Base-by-base conservation (phyloP, 768 basidiomycete genomes). In the Mycena indigotica region DNA sequence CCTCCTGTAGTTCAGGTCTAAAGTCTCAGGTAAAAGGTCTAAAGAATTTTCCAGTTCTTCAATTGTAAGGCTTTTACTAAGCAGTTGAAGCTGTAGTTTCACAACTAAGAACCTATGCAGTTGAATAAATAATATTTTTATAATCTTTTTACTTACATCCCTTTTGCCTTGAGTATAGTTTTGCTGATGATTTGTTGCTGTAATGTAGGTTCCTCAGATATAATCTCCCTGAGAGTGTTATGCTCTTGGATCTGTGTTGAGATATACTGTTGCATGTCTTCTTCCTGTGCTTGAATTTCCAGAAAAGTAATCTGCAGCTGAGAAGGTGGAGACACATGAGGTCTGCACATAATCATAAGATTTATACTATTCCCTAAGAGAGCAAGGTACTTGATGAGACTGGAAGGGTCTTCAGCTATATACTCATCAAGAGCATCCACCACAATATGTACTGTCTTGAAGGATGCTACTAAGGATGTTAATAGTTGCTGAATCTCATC, bases 321-420 rank as follows among this genome's bases (percentile, higher is more conserved):
- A 10, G 10, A 10, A n/a, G 35, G 35, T 38, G 35, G n/a, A 38
- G 12, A 10, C n/a, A 38, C 12, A 38, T 38, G 35, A 10, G 35
- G 10, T 38, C 35, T 38, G 35, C 35, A 10, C 12, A n/a, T 38
- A 10, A 38, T n/a, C 35, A 38, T 38, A n/a, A 38, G 35, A 10
- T 38, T 38, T 10, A 38, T n/a, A 38, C n/a, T 10, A 10, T 10
- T 38, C n/a, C n/a, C 35, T 38, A 38, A 10, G 35, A 10, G 12
- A 10, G n/a, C 12, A 38, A 38, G 10, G 10, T 10, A 10, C 10
- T 38, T n/a, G 35, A 38, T 38, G 12, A 38, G 35, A 50, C 55
- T 1, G 55, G 55, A 50, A 29, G 41, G 40, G 50, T 29, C 17
- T 57, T 50, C 1, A 57, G 41, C 13, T 48, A 48, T 19, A 50